Evolutionary conservation across 805 yeast species (phyloP), one percentile per base, ranked within the genome.

Genomic region (Lipomyces starkeyi): DNA sequence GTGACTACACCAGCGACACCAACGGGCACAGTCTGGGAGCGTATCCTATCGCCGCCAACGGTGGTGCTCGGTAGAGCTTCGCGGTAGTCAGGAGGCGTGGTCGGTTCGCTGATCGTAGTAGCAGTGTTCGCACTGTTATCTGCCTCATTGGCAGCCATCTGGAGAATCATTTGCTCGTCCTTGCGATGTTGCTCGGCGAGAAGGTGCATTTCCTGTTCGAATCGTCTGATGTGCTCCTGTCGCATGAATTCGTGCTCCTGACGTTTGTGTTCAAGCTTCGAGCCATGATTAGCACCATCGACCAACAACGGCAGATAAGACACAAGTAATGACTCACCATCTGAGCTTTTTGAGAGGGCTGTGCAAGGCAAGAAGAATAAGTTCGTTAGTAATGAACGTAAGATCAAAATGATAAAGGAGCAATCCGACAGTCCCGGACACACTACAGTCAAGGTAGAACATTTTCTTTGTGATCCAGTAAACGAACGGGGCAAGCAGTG

Each of bases 31-130:
- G 72, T 69, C 49, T 69, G 64, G 20, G 72, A 67, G 11, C 72
- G 63, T 20, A 69, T 61, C 25, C 72, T 54, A 43, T 69, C 72
- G 37, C 71, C 71, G 52, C 53, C 64, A 22, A 58, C 58, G 20
- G 69, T 59, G 6, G 61, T 35, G 35, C 52, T 61, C 14, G 63
- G 58, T 37, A 55, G 40, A 25, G 67, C 25, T 32, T 69, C 73
- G 32, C 73, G 73, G 59, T 59, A 71, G 61, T 73, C 75, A 3
- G 75, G 75, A 32, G 75, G 75, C 13, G 75, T 73, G 43, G 66
- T 66, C 14, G 75, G 75, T 64, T 73, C 75, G 25, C 66, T 56
- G 47, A 71, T 65, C 6, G 66, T 64, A 35, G 69, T 62, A 22
- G 72, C 58, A 32, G 71, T 62, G 59, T 68, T 69, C n/a, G 71